Base-by-base conservation (phyloP, 2,329 filamentous ascomycete species). In the Metarhizium sp. region DNA sequence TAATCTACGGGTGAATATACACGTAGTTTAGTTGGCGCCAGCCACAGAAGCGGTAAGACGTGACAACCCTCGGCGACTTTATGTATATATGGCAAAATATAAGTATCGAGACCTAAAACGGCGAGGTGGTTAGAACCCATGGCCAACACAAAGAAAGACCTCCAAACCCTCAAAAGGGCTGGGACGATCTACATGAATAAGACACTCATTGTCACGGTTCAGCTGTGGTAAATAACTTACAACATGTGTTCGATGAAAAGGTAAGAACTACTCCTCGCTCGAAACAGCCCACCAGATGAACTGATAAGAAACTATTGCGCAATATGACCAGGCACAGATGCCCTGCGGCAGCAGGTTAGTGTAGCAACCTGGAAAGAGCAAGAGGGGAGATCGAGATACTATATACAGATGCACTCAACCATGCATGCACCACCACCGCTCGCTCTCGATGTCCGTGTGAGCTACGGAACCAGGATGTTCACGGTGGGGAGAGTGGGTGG, bases 331-430 rank as follows among this genome's bases (percentile, higher is more conserved):
- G 56, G 53, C 45, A 56, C 30, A 18, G 20, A 57, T 25, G 56
- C 53, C 56, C 56, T 57, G 53, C 52, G n/a, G 45, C n/a, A 50
- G 56, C 56, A 48, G 53, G 56, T 29, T 36, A 20, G 32, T 45
- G 20, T 16, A 8, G 18, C 3, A 10, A 18, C 13, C 11, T 29
- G n/a, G 32, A 7, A 29, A 10, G 13, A 10, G 34, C n/a, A 11
- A 36, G 38, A 53, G 29, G 56, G 56, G 50, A 52, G 36, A 49
- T 18, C 53, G 45, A 53, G 53, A 55, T 55, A 45, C 50, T 57
- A 57, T 57, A 56, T 53, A 50, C 16, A 25, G 18, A 13, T 14
- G 34, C 32, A 30, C 30, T 29, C 8, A 34, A 43, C 36, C 47
- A 42, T 18, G 13, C 25, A 8, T 25, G 18, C 43, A 46, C 43